These are phyloP conservation scores for Candida sakaeoensis DNA, from an alignment of 805 yeast species.

Conservation along the genomic window DNA sequence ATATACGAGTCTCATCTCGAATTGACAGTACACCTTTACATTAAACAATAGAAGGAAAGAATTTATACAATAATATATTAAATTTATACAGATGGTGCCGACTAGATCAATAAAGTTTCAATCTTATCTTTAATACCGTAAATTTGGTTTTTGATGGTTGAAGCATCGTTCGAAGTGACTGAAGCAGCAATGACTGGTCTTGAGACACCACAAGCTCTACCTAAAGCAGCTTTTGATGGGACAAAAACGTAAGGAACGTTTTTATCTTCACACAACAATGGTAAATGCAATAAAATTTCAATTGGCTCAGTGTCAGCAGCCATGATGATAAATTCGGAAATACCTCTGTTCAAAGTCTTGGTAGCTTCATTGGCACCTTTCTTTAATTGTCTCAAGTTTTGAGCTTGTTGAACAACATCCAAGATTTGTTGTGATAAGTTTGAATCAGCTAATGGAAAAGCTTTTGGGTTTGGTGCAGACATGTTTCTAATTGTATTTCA, in stretches of 20 bases:
- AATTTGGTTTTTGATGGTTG: constrained; percentile 95
- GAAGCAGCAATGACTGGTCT: constrained; percentile 99
- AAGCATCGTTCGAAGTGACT: constrained; percentile 96
- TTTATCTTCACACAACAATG: constrained; percentile 97
- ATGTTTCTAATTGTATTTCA: constrained; percentile 25
- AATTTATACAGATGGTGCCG: background rate
- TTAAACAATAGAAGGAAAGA: background rate
- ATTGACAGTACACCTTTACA: background rate
- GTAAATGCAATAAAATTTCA: constrained; percentile 95
- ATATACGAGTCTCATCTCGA: constrained; percentile 3
- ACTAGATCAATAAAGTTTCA: constrained; percentile 89
- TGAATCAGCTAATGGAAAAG: constrained; percentile 98
- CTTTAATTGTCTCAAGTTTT: constrained; percentile 96
- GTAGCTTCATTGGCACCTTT: constrained; percentile 99
- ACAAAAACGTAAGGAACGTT: constrained; percentile 99
- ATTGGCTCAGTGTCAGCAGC: constrained; percentile 99
- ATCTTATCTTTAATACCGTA: constrained; percentile 98
- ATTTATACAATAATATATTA: background rate
- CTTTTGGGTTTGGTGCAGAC: constrained; percentile 95
- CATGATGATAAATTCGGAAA: constrained; percentile 98
- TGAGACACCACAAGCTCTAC: constrained; percentile 99
- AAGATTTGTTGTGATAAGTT: constrained; percentile 93
- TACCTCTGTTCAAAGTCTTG: constrained; percentile 98
- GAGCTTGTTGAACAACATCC: constrained; percentile 97
- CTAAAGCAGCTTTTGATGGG: constrained; percentile 97